Percentiles rank a stretch among this genome's conserved stretches.
phyloP scores from a whole-genome alignment of 1,284 basidiomycete species.

The Dichomitus squalens region DNA sequence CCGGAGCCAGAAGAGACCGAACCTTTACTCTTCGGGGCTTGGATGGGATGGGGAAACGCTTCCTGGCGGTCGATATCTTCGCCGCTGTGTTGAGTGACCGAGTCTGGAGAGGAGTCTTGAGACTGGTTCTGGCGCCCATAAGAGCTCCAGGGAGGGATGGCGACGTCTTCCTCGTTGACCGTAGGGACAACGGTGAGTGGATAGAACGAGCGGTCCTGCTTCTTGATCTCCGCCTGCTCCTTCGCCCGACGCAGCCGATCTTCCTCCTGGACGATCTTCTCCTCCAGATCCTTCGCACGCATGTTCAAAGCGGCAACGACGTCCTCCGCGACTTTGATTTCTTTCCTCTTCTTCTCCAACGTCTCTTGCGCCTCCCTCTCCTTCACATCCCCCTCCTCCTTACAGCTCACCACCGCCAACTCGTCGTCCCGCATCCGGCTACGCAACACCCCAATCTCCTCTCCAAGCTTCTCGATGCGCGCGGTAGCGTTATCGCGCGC shows the following conservation, averaged over 20 bases:
- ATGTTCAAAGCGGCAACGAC: conserved; percentile 39
- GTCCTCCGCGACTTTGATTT: conserved; percentile 76
- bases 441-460: conserved; percentile 68
- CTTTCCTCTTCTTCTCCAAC: conserved; percentile 61
- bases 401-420: conserved; percentile 49
- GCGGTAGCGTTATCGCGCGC: conserved; percentile 66
- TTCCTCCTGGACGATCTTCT: conserved; percentile 46
- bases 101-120: neutral
- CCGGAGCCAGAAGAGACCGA: conserved; percentile 26
- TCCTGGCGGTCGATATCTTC: conserved; percentile 25
- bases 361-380: conserved; percentile 49
- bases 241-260: conserved; percentile 52
- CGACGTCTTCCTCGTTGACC: conserved; percentile 25
- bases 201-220: conserved; percentile 44
- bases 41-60: conserved; percentile 27
- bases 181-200: conserved; percentile 34
- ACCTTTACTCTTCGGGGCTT: conserved; percentile 21
- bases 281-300: conserved; percentile 41
- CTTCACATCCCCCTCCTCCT: conserved; percentile 41
- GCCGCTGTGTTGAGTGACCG: conserved; percentile 22
- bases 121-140: conserved; percentile 9
- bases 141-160: conserved; percentile 27
- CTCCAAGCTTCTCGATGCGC: conserved; percentile 67
- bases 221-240: conserved; percentile 51
- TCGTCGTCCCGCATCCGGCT: conserved; percentile 55